phyloP scores from a whole-genome alignment of 495 filamentous ascomycete genomes.

The Neurospora pannonica region DNA sequence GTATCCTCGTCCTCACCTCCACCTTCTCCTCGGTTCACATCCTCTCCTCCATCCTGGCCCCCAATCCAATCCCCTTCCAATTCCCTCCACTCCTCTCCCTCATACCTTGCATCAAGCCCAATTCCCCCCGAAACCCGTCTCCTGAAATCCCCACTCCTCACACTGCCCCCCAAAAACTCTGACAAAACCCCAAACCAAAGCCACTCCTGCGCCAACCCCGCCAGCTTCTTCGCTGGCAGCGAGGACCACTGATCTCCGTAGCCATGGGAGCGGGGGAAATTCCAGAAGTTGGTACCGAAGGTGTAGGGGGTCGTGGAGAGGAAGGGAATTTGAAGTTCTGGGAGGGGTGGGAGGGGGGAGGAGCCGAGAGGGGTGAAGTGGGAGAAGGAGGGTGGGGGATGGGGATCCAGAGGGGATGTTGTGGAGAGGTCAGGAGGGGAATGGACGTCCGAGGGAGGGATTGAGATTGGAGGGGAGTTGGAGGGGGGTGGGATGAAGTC shows the following conservation, averaged over 20 bases:
- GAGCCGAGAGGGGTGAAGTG: background rate
- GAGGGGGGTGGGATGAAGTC: constrained; percentile 17
- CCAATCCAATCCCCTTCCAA: background rate
- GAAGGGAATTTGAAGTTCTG: constrained; percentile 13
- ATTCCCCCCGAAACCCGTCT: background rate
- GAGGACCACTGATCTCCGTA: constrained; percentile 18
- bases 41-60: no score
- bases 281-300: constrained; percentile 16
- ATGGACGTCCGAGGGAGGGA: no score
- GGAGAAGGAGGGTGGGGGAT: background rate
- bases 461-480: background rate
- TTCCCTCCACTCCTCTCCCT: background rate
- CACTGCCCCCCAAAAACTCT: constrained; percentile 13
- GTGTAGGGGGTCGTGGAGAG: constrained; percentile 15
- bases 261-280: constrained; percentile 16
- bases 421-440: background rate
- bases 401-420: background rate
- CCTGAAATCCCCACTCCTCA: background rate
- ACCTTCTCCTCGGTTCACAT: no score
- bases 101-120: background rate
- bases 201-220: constrained; percentile 17
- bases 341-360: background rate
- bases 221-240: constrained; percentile 13
- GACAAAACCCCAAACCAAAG: constrained; percentile 18
- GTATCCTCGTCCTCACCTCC: no score